Percentiles rank a stretch among this genome's conserved stretches.
Evolutionary conservation across 2,329 filamentous ascomycete genomes (phyloP).

Genomic region (Alternaria incomplexa): DNA sequence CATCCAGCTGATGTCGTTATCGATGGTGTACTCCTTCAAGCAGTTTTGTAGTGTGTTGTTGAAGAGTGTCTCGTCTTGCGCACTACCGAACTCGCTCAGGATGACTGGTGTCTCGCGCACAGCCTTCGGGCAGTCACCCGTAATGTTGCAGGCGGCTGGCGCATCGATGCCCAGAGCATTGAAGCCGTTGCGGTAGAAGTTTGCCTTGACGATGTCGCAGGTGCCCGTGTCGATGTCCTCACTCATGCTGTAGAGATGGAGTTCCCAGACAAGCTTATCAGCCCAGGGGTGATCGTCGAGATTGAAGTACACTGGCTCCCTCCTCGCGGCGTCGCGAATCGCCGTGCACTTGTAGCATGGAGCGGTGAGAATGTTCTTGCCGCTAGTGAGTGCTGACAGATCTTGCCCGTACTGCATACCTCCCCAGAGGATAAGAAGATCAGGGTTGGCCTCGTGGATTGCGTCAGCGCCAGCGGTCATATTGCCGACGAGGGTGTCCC

Average conservation of each 20-base stretch:
- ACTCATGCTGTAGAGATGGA: conserved; percentile 60
- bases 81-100: conserved; percentile 47
- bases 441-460: conserved; percentile 60
- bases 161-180: conserved; percentile 52
- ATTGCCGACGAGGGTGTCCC: conserved; percentile 45
- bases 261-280: conserved; percentile 66
- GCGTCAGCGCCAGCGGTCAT: conserved; percentile 56
- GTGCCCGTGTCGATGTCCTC: conserved; percentile 52
- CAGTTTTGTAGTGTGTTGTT: conserved; percentile 57
- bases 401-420: conserved; percentile 63
- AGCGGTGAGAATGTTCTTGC: conserved; percentile 45
- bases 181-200: conserved; percentile 59
- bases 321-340: conserved; percentile 51
- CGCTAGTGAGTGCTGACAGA: conserved; percentile 51
- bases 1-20: conserved; percentile 57
- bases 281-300: conserved; percentile 55
- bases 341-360: conserved; percentile 51
- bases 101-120: conserved; percentile 47
- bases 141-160: conserved; percentile 45
- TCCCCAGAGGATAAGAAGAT: conserved; percentile 62
- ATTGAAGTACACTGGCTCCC: conserved; percentile 55
- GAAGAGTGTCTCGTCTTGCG: conserved; percentile 50
- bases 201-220: conserved; percentile 57
- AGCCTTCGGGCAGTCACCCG: conserved; percentile 42
- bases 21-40: conserved; percentile 53